These are phyloP conservation scores for Paspalum notatum DNA, from an alignment of 176 grass and related monocot genomes.

Conservation along the genomic window DNA sequence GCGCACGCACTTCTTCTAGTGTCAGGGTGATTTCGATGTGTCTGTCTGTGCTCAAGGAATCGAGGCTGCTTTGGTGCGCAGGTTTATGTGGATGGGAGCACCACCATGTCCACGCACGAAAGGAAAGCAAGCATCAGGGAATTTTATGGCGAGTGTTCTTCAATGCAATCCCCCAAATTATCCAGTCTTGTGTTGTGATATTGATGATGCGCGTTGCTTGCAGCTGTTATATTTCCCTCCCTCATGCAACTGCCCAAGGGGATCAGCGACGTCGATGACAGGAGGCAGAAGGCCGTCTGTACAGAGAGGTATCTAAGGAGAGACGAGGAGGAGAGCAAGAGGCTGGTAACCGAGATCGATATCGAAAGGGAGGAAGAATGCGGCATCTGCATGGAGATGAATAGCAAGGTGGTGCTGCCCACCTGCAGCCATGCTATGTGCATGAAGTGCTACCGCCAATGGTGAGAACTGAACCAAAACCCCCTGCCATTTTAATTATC, in stretches of 20 bases:
- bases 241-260: conserved; percentile 82
- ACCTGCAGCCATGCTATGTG: conserved; percentile 92
- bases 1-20: no score
- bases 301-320: conserved; percentile 61
- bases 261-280: conserved; percentile 79
- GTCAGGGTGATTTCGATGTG: not conserved
- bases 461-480: conserved; percentile 46
- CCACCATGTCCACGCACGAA: conserved; percentile 95
- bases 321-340: conserved; percentile 58
- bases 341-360: conserved; percentile 66
- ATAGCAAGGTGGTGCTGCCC: conserved; percentile 83
- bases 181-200: not conserved
- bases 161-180: no score
- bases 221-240: conserved; percentile 94
- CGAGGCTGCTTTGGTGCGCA: conserved; percentile 5
- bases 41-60: not conserved
- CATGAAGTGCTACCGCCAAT: conserved; percentile 82
- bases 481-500: not conserved
- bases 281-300: conserved; percentile 66
- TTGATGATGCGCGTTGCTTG: not conserved
- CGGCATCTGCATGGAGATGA: conserved; percentile 94
- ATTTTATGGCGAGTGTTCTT: conserved; percentile 70
- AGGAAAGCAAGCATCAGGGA: conserved; percentile 94
- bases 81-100: conserved; percentile 94
- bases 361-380: conserved; percentile 86